Evolutionary conservation across 2,329 filamentous ascomycete species (phyloP).

Genomic region (Ophiostoma pallidulum): DNA sequence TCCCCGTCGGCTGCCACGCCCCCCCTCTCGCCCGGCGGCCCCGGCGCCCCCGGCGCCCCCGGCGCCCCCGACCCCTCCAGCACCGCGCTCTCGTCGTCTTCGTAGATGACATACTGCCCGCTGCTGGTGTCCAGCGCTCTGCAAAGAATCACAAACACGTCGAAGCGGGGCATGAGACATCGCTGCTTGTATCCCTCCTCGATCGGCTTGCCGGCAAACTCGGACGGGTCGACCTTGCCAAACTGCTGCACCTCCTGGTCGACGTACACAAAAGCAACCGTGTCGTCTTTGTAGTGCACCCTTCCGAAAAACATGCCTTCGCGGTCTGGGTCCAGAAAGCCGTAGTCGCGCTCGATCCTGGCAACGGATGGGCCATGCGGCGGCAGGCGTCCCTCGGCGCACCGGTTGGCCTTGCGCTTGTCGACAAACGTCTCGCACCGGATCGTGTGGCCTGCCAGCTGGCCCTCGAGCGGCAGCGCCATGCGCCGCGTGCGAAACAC

Average conservation of each 20-base stretch:
- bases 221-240: slow-evolving; percentile 9
- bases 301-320: slow-evolving; percentile 16
- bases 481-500: slow-evolving; percentile 13
- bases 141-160: slow-evolving; percentile 14
- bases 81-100: slow-evolving; percentile 13
- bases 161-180: slow-evolving; percentile 7
- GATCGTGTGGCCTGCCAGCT: slow-evolving; percentile 4
- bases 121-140: neutral
- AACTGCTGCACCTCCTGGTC: slow-evolving; percentile 12
- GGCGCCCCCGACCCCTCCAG: too few relatives aligned
- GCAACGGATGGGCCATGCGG: neutral
- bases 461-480: neutral
- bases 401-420: slow-evolving; percentile 14
- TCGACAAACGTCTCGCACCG: slow-evolving; percentile 10
- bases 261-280: slow-evolving; percentile 11
- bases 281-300: slow-evolving; percentile 1
- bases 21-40: too few relatives aligned
- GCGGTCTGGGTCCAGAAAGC: slow-evolving; percentile 1
- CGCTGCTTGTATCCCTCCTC: neutral
- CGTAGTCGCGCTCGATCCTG: slow-evolving; percentile 9
- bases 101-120: slow-evolving; percentile 1
- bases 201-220: slow-evolving; percentile 7
- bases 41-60: too few relatives aligned
- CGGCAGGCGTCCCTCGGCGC: slow-evolving; percentile 2
- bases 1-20: too few relatives aligned